Evolutionary conservation across 176 grass and related monocot species (phyloP).

Genomic region (Oryza coarctata): DNA sequence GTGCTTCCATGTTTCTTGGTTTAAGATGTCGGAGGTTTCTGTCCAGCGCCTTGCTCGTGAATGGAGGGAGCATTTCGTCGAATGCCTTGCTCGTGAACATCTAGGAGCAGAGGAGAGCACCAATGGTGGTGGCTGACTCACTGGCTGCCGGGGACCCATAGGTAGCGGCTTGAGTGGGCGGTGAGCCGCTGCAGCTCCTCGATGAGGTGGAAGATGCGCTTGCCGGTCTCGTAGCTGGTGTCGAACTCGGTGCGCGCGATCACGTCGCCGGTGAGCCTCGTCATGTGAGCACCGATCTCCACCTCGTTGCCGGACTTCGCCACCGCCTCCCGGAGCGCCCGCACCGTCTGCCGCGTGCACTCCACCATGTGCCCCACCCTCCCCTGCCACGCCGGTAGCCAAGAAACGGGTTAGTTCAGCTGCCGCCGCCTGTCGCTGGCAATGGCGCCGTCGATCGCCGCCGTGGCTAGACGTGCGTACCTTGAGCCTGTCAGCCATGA

Average conservation of each 20-base stretch:
- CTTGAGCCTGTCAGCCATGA: slow-evolving; percentile 81
- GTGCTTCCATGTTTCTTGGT: too few species aligned
- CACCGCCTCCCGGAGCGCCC: slow-evolving; percentile 47
- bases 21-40: not conserved
- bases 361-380: slow-evolving; percentile 84
- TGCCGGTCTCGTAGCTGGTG: slow-evolving; percentile 77
- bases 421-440: not conserved
- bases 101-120: not conserved
- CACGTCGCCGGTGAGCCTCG: slow-evolving; percentile 76
- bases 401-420: too few species aligned
- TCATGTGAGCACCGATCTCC: slow-evolving; percentile 72
- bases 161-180: slow-evolving; percentile 66
- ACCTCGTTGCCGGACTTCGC: slow-evolving; percentile 55
- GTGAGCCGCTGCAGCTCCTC: slow-evolving; percentile 69
- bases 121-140: slow-evolving; percentile 24
- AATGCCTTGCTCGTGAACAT: not conserved
- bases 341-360: slow-evolving; percentile 56
- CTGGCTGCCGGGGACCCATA: slow-evolving; percentile 90
- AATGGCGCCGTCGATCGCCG: not conserved
- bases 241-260: slow-evolving; percentile 86
- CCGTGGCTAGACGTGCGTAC: slow-evolving; percentile 7
- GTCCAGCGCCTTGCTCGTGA: not conserved
- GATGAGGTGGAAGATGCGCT: slow-evolving; percentile 63
- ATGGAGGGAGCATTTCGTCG: too few species aligned
- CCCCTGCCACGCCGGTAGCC: slow-evolving; percentile 29